Conservation (phyloP, 2,329 filamentous ascomycete genomes). For the Beauveria medogensis region DNA sequence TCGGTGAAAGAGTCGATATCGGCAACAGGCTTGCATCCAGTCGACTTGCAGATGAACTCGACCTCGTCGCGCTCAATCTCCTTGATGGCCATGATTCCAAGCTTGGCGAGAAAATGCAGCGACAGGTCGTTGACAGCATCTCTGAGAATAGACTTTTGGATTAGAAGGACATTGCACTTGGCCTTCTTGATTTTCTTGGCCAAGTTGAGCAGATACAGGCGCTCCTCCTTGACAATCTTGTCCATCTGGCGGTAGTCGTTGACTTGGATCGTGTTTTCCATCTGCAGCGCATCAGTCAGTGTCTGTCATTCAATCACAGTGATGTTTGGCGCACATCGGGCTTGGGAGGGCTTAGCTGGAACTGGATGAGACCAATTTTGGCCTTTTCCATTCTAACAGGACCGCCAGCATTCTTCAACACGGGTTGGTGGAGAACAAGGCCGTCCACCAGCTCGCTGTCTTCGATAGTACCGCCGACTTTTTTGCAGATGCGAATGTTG, state of each 20-base stretch:
- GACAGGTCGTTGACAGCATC: conserved; percentile 97
- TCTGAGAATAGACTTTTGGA: conserved; percentile 96
- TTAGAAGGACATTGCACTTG: conserved; percentile 96
- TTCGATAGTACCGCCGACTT: conserved; percentile 95
- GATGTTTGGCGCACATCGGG: conserved; percentile 61
- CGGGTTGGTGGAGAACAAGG: conserved; percentile 82
- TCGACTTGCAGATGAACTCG: conserved; percentile 98
- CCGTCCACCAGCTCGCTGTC: conserved; percentile 97
- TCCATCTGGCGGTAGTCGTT: conserved; percentile 99
- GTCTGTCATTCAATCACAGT: not conserved
- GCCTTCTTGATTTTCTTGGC: conserved; percentile 99
- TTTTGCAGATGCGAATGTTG: conserved; percentile 96
- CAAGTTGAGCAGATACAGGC: conserved; percentile 95
- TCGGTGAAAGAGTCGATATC: conserved; percentile 98
- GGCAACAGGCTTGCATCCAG: conserved; percentile 96
- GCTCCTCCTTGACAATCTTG: conserved; percentile 99
- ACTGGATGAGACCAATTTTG: conserved; percentile 92
- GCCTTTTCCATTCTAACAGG: conserved; percentile 95
- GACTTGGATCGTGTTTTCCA: conserved; percentile 99
- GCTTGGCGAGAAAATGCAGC: conserved; percentile 93
- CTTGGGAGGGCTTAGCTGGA: conserved; percentile 96
- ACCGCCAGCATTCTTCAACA: conserved; percentile 88
- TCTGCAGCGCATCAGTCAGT: conserved; percentile 41
- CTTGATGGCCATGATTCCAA: conserved; percentile 92
- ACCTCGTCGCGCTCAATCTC: conserved; percentile 98